Base-by-base conservation (phyloP, 2,329 filamentous ascomycete genomes). In the Hortaea werneckii region DNA sequence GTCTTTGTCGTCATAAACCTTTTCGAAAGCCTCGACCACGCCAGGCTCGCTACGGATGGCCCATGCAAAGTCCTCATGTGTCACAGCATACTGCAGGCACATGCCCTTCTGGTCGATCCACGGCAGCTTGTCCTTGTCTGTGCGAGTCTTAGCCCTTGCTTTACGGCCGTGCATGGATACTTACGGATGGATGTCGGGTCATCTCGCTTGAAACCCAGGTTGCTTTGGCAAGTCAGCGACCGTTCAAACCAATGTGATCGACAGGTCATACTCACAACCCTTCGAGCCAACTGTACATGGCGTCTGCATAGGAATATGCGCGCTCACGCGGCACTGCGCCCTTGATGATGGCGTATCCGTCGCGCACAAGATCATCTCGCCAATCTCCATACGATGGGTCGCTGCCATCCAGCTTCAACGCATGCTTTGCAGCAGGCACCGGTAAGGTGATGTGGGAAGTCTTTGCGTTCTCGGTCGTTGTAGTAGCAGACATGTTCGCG, bases 61-160 rank as follows among this genome's bases (percentile, higher is more conserved):
- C 72, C 72, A 74, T 3, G 68, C 66, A 50, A 74, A 75, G 48
- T 69, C 62, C 49, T 75, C 73, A 49, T 76, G 73, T 1, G 65
- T 58, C 2, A 71, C 66, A 0, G 64, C 70, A 42, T 76, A 76
- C 29, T 63, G 56, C 27, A 69, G 58, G 50, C 69, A 69, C 63
- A 74, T 74, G 32, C 72, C 70, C 57, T 73, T 74, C 51, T 73
- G 69, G 52, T 65, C 71, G 54, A 72, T 67, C 11, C 59, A 41
- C 3, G 65, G 65, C 20, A 20, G 58, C 2, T 62, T 58, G 41
- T 61, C 58, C 13, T 59, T 57, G 42, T 62, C 61, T 9, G 63
- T 59, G 5, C 20, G 20, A 20, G 20, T 20, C 20, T 20, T 20
- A 20, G 20, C 20, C 2, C 20, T 20, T 20, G 20, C 20, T 4